phyloP scores from a whole-genome alignment of 2,329 filamentous ascomycete genomes.

The Cladosporium oxysporum region DNA sequence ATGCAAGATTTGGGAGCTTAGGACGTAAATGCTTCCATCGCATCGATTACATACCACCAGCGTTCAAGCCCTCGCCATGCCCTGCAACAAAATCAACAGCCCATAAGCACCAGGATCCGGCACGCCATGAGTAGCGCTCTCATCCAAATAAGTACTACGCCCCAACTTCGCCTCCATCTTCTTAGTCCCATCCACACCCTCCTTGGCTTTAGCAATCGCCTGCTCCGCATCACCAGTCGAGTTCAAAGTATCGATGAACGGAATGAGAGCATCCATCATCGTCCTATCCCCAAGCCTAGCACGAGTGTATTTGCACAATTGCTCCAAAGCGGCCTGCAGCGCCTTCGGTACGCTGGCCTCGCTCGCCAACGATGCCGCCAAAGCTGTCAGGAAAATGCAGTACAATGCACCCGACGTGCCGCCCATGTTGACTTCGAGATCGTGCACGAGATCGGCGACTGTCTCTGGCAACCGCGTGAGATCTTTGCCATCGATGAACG shows the following conservation, averaged over 20 bases:
- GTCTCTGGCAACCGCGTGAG: slow-evolving; percentile 31
- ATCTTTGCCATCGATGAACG: slow-evolving; percentile 36
- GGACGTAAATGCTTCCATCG: background rate
- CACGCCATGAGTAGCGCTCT: slow-evolving; percentile 39
- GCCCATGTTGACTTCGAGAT: slow-evolving; percentile 41
- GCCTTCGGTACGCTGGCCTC: slow-evolving; percentile 29
- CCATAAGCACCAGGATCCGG: slow-evolving; percentile 42
- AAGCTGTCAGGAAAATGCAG: slow-evolving; percentile 39
- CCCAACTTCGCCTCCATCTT: slow-evolving; percentile 39
- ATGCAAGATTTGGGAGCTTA: background rate
- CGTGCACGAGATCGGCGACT: slow-evolving; percentile 33
- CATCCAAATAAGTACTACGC: slow-evolving; percentile 39
- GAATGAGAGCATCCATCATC: slow-evolving; percentile 41
- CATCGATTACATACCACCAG: background rate
- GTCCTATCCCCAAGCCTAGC: slow-evolving; percentile 39
- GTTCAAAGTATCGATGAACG: slow-evolving; percentile 35
- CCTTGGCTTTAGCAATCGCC: slow-evolving; percentile 31
- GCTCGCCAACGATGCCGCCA: slow-evolving; percentile 32
- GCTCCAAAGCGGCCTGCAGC: slow-evolving; percentile 31
- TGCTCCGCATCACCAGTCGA: slow-evolving; percentile 25
- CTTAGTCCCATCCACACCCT: slow-evolving; percentile 39
- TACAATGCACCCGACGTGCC: slow-evolving; percentile 40
- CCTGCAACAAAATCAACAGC: slow-evolving; percentile 38
- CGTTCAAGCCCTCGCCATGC: slow-evolving; percentile 28
- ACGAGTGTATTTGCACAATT: slow-evolving; percentile 38